Conservation (phyloP, 202 grass and related monocot genomes). For the Zizania palustris region DNA sequence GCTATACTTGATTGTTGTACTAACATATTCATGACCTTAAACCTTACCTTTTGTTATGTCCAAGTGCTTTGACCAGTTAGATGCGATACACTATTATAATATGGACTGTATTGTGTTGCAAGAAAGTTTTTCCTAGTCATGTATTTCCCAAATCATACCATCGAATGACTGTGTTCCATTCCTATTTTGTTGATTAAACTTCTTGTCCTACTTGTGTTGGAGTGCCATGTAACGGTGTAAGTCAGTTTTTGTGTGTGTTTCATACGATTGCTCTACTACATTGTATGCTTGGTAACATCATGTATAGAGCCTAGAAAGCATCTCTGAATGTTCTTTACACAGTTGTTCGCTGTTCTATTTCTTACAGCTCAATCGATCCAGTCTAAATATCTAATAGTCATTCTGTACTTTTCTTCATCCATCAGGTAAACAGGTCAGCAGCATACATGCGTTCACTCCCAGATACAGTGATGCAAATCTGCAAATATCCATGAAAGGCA, state of each 20-base stretch:
- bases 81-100: conserved; percentile 25
- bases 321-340: conserved; percentile 11
- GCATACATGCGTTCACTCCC: conserved; percentile 39
- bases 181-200: conserved; percentile 14
- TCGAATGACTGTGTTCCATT: not conserved
- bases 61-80: not conserved
- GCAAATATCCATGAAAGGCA: conserved; percentile 37
- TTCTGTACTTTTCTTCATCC: conserved; percentile 20
- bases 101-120: not conserved
- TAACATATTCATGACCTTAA: not conserved
- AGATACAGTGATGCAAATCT: conserved; percentile 30
- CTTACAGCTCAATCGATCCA: conserved; percentile 28
- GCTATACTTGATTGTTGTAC: not conserved
- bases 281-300: conserved; percentile 10
- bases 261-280: conserved; percentile 13
- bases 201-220: not conserved
- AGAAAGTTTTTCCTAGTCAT: conserved; percentile 10
- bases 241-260: not conserved
- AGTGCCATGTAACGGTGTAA: not conserved
- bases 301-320: conserved; percentile 4
- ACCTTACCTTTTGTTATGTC: not conserved
- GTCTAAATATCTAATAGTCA: conserved; percentile 16
- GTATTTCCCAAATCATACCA: conserved; percentile 8
- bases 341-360: conserved; percentile 16
- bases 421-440: conserved; percentile 53